Evolutionary conservation across 148 eudicot species (phyloP).

Genomic region (Persicaria maculosa): DNA sequence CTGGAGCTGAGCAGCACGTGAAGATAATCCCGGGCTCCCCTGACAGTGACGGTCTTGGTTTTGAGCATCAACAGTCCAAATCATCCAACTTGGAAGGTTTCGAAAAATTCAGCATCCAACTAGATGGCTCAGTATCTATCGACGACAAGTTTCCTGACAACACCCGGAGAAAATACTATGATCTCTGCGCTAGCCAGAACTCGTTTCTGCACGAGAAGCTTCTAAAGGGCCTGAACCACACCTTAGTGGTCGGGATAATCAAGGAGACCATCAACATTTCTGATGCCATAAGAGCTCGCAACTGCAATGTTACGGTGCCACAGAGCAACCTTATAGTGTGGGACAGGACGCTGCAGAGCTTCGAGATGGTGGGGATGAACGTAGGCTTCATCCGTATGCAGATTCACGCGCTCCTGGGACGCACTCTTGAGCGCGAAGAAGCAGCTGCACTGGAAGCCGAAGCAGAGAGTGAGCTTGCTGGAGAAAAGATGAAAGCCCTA

Average conservation of each 20-base stretch:
- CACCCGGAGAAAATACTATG: conserved; percentile 37
- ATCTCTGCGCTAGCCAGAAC: conserved; percentile 39
- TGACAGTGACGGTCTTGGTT: not conserved
- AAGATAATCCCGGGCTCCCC: not conserved
- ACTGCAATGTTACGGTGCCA: not conserved
- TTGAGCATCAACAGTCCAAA: not conserved
- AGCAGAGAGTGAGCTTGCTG: not conserved
- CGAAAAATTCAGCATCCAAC: conserved; percentile 28
- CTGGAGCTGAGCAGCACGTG: not conserved
- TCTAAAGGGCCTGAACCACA: conserved; percentile 25
- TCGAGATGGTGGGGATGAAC: conserved; percentile 13
- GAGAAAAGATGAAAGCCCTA: not conserved
- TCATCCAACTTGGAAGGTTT: conserved; percentile 11
- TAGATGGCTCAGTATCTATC: conserved; percentile 23
- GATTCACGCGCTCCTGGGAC: not conserved
- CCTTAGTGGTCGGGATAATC: conserved; percentile 37
- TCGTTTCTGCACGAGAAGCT: conserved; percentile 36
- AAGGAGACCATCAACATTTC: conserved; percentile 40
- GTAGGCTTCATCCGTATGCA: not conserved
- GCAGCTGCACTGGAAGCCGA: not conserved
- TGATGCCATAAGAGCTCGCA: conserved; percentile 38
- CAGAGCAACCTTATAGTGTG: conserved; percentile 15
- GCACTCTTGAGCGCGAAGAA: not conserved
- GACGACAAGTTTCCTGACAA: conserved; percentile 33
- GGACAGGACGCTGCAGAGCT: conserved; percentile 6